phyloP scores from a whole-genome alignment of 1,284 basidiomycete species.

The Moesziomyces antarcticus region DNA sequence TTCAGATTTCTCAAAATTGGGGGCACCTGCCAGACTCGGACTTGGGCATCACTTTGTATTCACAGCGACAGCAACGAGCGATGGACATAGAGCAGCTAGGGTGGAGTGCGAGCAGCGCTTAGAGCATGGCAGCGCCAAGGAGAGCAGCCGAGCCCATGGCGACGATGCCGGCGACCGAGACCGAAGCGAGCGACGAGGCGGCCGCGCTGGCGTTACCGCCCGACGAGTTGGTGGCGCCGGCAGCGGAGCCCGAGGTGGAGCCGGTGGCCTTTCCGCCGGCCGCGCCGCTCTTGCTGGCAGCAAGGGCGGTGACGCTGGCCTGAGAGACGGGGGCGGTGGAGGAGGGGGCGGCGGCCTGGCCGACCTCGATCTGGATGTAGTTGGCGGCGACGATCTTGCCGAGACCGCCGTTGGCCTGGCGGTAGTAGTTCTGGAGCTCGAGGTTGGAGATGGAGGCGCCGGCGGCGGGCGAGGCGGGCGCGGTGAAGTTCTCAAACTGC shows the following conservation, averaged over 20 bases:
- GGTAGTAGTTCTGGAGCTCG: slow-evolving; percentile 41
- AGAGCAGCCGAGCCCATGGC: slow-evolving; percentile 37
- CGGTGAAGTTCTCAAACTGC: slow-evolving; percentile 51
- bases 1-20: background rate
- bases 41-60: no score
- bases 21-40: no score
- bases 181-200: slow-evolving; percentile 11
- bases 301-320: slow-evolving; percentile 38
- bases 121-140: slow-evolving; percentile 41
- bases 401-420: slow-evolving; percentile 44
- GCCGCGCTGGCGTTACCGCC: slow-evolving; percentile 6
- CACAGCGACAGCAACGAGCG: background rate
- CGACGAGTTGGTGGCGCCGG: slow-evolving; percentile 6
- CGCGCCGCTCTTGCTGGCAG: slow-evolving; percentile 36
- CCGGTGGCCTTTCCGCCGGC: slow-evolving; percentile 10
- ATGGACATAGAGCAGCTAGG: background rate
- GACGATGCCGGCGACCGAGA: slow-evolving; percentile 29
- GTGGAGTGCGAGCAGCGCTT: no score
- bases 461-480: slow-evolving; percentile 38
- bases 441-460: slow-evolving; percentile 26
- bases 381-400: slow-evolving; percentile 54
- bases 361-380: slow-evolving; percentile 56
- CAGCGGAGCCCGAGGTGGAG: slow-evolving; percentile 11
- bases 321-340: slow-evolving; percentile 32
- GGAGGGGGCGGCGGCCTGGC: slow-evolving; percentile 34